Evolutionary conservation across 139 green algal genomes (phyloP).

Genomic region (Diplosphaera chodatii): DNA sequence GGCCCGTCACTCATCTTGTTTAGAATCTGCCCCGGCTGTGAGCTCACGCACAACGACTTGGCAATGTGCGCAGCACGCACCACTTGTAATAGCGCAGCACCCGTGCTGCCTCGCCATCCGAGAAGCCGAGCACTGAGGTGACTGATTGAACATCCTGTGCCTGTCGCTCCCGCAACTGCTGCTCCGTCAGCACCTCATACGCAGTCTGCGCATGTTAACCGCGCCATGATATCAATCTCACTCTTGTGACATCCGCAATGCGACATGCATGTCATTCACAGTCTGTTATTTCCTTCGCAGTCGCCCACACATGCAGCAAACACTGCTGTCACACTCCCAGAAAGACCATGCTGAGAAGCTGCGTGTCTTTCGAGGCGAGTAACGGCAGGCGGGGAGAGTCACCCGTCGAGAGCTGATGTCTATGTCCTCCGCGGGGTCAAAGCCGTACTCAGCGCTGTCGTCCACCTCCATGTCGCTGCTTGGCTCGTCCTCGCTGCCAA

Average conservation of each 20-base stretch:
- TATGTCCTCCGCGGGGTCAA: not conserved
- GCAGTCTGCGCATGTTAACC: not conserved
- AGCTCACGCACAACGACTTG: too few relatives aligned
- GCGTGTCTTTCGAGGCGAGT: too few relatives aligned
- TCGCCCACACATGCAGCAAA: too few relatives aligned
- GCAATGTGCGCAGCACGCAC: conserved; percentile 23
- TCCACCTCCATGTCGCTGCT: not conserved
- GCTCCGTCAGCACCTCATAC: conserved; percentile 15
- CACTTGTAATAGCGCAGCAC: conserved; percentile 74
- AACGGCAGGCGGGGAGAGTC: too few relatives aligned
- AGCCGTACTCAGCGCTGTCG: not conserved
- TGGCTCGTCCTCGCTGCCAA: not conserved
- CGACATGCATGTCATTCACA: too few relatives aligned
- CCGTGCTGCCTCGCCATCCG: conserved; percentile 48
- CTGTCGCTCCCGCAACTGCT: conserved; percentile 31
- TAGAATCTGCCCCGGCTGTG: too few relatives aligned
- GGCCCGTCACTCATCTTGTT: not conserved
- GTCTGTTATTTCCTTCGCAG: too few relatives aligned
- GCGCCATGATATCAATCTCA: too few relatives aligned
- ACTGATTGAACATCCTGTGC: conserved; percentile 33
- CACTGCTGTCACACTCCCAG: too few relatives aligned
- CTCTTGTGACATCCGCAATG: too few relatives aligned
- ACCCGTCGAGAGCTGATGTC: not conserved
- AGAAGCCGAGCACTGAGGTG: conserved; percentile 50
- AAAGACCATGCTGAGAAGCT: too few relatives aligned